A percentile compares a stretch with the other conserved stretches of the same genome.
phyloP scores from a whole-genome alignment of 176 grass and related monocot species.

The Rhynchospora tenuis region DNA sequence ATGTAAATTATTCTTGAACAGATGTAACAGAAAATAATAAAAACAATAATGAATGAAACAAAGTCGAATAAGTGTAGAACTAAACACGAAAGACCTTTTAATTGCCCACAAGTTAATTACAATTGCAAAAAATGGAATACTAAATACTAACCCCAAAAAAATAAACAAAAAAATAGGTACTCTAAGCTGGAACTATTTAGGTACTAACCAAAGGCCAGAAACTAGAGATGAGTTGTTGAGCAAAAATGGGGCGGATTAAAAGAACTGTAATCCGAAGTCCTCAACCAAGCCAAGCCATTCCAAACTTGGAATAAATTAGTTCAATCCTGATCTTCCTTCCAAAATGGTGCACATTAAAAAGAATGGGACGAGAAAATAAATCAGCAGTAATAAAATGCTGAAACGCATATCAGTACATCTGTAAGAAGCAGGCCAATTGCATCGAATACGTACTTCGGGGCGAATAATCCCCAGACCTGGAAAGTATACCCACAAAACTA shows the following conservation, averaged over 20 bases:
- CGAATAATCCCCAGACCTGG: slow-evolving; percentile 99
- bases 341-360: not conserved
- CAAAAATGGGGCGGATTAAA: not conserved
- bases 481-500: slow-evolving; percentile 24
- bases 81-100: not conserved
- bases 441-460: slow-evolving; percentile 94
- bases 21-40: no score
- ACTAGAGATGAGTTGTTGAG: not conserved
- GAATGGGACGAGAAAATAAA: no score
- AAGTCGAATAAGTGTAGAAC: no score
- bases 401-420: slow-evolving; percentile 57
- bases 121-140: not conserved
- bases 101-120: not conserved
- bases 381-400: slow-evolving; percentile 55
- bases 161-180: not conserved
- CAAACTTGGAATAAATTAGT: not conserved
- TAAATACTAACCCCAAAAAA: not conserved
- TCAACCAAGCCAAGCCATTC: not conserved
- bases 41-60: no score
- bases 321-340: not conserved
- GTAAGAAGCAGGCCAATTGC: slow-evolving; percentile 73
- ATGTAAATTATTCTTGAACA: no score
- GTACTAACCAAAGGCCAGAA: not conserved
- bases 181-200: not conserved
- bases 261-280: not conserved